Percentiles rank a stretch among this genome's conserved stretches.
Evolutionary conservation across 768 basidiomycete species (phyloP).

Genomic region (Tricholoma saponaceum): DNA sequence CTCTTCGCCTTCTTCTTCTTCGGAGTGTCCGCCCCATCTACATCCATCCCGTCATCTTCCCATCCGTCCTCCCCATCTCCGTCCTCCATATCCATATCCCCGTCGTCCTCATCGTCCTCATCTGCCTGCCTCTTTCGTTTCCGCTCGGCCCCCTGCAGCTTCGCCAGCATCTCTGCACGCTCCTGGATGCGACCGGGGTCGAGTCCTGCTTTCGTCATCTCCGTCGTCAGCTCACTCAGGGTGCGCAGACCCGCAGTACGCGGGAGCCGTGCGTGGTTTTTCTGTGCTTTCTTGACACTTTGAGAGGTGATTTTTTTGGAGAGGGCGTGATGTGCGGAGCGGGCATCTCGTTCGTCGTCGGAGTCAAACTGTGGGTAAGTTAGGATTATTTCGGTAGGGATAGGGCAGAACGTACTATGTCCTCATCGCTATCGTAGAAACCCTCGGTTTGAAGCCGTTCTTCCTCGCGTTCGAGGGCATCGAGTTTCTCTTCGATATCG

Average conservation of each 20-base stretch:
- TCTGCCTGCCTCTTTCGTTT: conserved; percentile 59
- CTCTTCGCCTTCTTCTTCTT: conserved; percentile 59
- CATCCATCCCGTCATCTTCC: conserved; percentile 41
- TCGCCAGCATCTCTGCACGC: conserved; percentile 81
- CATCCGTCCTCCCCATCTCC: conserved; percentile 33
- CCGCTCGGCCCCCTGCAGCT: conserved; percentile 65
- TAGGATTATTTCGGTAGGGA: neutral
- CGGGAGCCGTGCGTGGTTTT: conserved; percentile 77
- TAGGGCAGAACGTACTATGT: conserved; percentile 53
- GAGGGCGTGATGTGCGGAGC: conserved; percentile 53
- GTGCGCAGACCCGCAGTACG: conserved; percentile 71
- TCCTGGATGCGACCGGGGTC: conserved; percentile 87
- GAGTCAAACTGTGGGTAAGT: conserved; percentile 45
- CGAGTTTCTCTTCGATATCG: conserved; percentile 94
- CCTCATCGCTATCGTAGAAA: conserved; percentile 88
- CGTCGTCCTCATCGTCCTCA: conserved; percentile 31
- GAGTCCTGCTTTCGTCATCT: conserved; percentile 83
- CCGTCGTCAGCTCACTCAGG: conserved; percentile 72
- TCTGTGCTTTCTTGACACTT: conserved; percentile 78
- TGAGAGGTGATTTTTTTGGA: conserved; percentile 69
- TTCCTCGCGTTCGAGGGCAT: conserved; percentile 95
- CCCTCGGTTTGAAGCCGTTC: conserved; percentile 92
- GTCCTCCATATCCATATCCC: conserved; percentile 43
- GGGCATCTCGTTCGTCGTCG: conserved; percentile 81
- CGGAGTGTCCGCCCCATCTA: conserved; percentile 45